A percentile compares a stretch with the other conserved stretches of the same genome.
Evolutionary conservation across 2,329 filamentous ascomycete genomes (phyloP).

Genomic region (Keithomyces neogunnii): DNA sequence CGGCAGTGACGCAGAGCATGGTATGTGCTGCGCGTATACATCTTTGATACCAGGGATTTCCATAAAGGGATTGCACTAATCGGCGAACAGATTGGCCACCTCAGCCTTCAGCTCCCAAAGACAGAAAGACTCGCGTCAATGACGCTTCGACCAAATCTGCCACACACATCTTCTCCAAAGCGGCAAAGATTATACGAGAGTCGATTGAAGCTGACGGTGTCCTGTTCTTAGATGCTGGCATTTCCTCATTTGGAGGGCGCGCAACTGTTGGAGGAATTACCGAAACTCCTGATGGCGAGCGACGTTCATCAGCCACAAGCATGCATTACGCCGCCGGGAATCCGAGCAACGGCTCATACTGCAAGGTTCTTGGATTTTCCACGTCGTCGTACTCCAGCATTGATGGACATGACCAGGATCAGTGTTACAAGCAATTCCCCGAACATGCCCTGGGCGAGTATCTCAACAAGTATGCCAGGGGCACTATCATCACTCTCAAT

Average conservation of each 20-base stretch:
- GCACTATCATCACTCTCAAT: constrained; percentile 1
- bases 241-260: constrained; percentile 14
- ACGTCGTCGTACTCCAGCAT: constrained; percentile 25
- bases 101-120: background rate
- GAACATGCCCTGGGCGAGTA: constrained; percentile 3
- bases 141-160: constrained; percentile 3
- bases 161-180: constrained; percentile 30
- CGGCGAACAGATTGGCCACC: background rate
- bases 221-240: constrained; percentile 24
- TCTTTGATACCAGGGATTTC: background rate
- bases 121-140: background rate
- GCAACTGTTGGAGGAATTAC: background rate
- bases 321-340: constrained; percentile 1
- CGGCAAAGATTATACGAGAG: constrained; percentile 33
- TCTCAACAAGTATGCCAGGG: constrained; percentile 2
- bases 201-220: constrained; percentile 32
- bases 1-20: background rate
- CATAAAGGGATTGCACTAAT: background rate
- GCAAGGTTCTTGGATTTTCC: constrained; percentile 30
- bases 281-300: background rate
- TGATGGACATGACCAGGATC: constrained; percentile 15
- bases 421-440: constrained; percentile 2
- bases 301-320: constrained; percentile 1
- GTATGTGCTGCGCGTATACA: background rate
- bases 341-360: constrained; percentile 9